These are phyloP conservation scores for Tetrahymena elliotti DNA, from an alignment of 73 alveolate genomes.

Conservation along the genomic window DNA sequence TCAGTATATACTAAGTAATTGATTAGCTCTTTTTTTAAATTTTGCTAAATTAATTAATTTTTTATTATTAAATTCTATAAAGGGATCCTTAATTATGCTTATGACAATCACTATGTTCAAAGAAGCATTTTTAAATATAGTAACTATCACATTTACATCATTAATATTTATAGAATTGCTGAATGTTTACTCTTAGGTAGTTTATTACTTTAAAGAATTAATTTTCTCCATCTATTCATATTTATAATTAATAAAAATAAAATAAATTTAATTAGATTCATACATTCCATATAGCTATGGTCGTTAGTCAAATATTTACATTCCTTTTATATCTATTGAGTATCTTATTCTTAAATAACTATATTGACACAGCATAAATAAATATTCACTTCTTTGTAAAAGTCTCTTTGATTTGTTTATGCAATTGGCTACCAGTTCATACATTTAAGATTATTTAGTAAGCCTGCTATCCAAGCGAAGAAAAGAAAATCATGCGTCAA, in stretches of 20 bases:
- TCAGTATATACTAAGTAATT: slow-evolving; percentile 57
- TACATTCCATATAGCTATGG: slow-evolving; percentile 82
- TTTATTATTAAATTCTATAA: not conserved
- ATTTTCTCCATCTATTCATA: no score
- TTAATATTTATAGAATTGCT: slow-evolving; percentile 80
- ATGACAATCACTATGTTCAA: slow-evolving; percentile 67
- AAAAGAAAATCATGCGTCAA: slow-evolving; percentile 49
- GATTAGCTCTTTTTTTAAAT: no score
- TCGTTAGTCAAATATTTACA: slow-evolving; percentile 66
- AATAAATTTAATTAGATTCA: not conserved
- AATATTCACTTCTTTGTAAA: slow-evolving; percentile 50
- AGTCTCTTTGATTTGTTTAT: slow-evolving; percentile 51
- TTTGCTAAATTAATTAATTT: not conserved
- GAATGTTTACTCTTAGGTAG: slow-evolving; percentile 83
- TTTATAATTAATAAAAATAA: no score
- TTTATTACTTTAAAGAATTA: not conserved
- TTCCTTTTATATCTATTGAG: slow-evolving; percentile 53
- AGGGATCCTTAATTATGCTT: slow-evolving; percentile 77
- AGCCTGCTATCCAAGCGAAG: slow-evolving; percentile 66
- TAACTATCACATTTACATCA: slow-evolving; percentile 90
- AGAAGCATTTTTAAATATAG: slow-evolving; percentile 83
- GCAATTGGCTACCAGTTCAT: slow-evolving; percentile 78
- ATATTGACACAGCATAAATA: slow-evolving; percentile 62
- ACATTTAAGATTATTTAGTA: slow-evolving; percentile 38
- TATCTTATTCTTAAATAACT: slow-evolving; percentile 49